Conservation (phyloP, 192 early-diverging fungal genomes). For the Podila clonocystis region DNA sequence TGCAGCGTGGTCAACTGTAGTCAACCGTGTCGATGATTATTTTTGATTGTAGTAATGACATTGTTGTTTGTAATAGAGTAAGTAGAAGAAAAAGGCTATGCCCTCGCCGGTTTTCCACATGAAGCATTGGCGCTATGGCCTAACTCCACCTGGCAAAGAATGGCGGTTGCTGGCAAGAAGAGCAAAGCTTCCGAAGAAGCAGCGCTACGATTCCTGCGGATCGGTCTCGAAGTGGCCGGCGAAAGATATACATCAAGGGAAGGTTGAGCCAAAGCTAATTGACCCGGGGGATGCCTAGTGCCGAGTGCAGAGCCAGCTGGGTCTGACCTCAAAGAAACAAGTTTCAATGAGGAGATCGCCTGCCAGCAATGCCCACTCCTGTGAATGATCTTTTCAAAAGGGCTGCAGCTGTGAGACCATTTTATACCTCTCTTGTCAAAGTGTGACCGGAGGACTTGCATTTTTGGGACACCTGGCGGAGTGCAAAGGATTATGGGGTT, state of each 20-base stretch:
- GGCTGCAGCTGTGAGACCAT: background rate
- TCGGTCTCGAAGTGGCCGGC: conserved; percentile 55
- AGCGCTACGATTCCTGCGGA: conserved; percentile 38
- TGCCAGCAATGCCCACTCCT: conserved; percentile 41
- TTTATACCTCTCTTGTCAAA: background rate
- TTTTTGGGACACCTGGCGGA: background rate
- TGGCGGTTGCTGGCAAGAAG: conserved; percentile 45
- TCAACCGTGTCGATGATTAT: background rate
- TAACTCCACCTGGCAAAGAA: conserved; percentile 57
- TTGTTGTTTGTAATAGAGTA: background rate
- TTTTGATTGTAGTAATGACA: background rate
- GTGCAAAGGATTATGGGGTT: too few species aligned
- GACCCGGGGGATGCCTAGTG: conserved; percentile 42
- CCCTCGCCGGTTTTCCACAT: conserved; percentile 55
- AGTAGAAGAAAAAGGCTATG: conserved; percentile 18
- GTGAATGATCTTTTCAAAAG: conserved; percentile 1
- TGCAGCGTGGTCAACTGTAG: too few species aligned
- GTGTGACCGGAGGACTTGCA: background rate
- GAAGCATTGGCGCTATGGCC: conserved; percentile 53
- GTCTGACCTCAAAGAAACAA: conserved; percentile 23
- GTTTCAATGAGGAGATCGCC: conserved; percentile 17
- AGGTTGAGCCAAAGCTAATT: conserved; percentile 9
- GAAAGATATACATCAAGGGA: conserved; percentile 52
- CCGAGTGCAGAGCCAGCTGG: conserved; percentile 43
- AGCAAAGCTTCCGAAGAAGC: conserved; percentile 10